Percentiles rank a stretch among this genome's conserved stretches.
These are phyloP conservation scores for Colletotrichum echinochloae DNA, from an alignment of 2,329 filamentous ascomycete genomes.

Conservation along the genomic window DNA sequence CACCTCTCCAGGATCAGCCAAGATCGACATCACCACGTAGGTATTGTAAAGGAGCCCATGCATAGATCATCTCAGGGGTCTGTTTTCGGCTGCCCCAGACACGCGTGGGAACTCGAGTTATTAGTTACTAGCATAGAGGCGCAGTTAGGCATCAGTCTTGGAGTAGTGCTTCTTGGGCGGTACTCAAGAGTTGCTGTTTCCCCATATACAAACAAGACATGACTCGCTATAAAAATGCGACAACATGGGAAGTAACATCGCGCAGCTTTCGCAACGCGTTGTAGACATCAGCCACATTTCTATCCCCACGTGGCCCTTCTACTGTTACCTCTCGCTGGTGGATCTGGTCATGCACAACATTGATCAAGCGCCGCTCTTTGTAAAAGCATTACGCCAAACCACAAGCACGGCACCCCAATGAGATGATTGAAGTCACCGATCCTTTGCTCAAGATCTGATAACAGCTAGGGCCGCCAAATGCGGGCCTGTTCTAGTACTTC, in stretches of 20 bases:
- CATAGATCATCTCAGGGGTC: not conserved
- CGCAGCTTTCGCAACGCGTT: not conserved
- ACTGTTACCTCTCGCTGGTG: not conserved
- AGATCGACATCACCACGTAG: not conserved
- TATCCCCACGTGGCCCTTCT: not conserved
- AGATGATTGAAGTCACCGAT: not conserved
- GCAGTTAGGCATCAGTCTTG: not conserved
- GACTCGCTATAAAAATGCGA: not conserved
- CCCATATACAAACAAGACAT: not conserved
- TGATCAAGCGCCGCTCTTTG: not conserved
- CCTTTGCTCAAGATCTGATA: not conserved
- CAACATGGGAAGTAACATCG: not conserved
- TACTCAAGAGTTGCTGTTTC: not conserved
- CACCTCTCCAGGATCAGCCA: slow-evolving; percentile 3
- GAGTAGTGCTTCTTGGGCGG: not conserved
- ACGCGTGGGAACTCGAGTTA: not conserved
- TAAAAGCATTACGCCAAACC: too few species aligned
- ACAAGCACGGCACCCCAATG: not conserved
- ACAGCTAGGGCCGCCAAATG: not conserved
- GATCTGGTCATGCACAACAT: not conserved
- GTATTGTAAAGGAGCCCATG: not conserved
- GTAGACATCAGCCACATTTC: not conserved
- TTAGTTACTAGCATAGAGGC: not conserved
- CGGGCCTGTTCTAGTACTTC: not conserved
- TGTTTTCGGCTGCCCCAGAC: not conserved